Evolutionary conservation across 208 protist species (phyloP).

Genomic region (Crithidia mellificae): DNA sequence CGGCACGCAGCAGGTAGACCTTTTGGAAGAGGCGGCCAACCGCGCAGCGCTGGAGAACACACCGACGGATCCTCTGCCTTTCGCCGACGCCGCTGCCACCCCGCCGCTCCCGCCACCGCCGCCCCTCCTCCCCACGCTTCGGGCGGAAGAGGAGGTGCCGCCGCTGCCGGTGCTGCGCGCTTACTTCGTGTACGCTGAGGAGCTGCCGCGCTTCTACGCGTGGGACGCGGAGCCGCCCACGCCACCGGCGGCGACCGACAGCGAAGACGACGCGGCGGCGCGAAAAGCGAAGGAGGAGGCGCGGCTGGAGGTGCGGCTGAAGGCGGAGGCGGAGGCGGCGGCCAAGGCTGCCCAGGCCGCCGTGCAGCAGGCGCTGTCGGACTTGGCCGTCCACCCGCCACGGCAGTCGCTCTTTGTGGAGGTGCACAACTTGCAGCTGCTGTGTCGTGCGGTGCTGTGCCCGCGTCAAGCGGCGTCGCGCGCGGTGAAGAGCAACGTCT

Average conservation of each 20-base stretch:
- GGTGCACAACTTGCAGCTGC: constrained; percentile 16
- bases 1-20: not conserved
- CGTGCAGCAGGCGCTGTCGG: not conserved
- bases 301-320: not conserved
- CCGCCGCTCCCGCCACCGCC: not conserved
- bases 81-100: not conserved
- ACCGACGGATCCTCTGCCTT: not conserved
- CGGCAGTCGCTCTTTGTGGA: constrained; percentile 31
- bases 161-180: constrained; percentile 4
- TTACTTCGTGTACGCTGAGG: constrained; percentile 13
- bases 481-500: not conserved
- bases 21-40: constrained; percentile 2
- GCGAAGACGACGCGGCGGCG: not conserved
- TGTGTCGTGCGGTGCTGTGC: constrained; percentile 15
- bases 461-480: not conserved
- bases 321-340: constrained; percentile 12
- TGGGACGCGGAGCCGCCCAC: constrained; percentile 26
- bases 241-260: not conserved
- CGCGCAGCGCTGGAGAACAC: not conserved
- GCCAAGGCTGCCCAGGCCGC: constrained; percentile 11
- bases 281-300: not conserved
- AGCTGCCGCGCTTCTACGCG: constrained; percentile 3
- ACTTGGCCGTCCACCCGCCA: constrained; percentile 21
- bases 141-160: not conserved
- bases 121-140: not conserved